Conservation (phyloP, 108 stramenopile species). For the Nitzschia palea region DNA sequence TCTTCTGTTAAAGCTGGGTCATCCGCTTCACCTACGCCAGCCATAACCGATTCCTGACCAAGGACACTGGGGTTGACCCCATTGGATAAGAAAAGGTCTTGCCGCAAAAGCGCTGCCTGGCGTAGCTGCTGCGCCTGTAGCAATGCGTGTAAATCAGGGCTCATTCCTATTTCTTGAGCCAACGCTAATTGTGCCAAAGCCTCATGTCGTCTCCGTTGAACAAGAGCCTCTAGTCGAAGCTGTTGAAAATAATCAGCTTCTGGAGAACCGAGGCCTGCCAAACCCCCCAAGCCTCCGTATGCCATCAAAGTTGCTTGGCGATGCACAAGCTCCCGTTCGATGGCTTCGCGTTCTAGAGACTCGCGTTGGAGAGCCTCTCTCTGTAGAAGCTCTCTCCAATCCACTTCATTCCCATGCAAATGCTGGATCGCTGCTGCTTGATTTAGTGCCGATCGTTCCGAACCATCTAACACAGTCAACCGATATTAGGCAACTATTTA, state of each 20-base stretch:
- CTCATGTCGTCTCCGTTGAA: conserved; percentile 31
- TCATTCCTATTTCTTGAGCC: conserved; percentile 16
- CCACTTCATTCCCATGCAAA: background rate
- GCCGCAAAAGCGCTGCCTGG: conserved; percentile 21
- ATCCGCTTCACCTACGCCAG: background rate
- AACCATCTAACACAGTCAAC: too few relatives aligned
- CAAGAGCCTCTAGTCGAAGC: conserved; percentile 30
- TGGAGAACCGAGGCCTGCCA: background rate
- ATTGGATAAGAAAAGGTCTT: conserved; percentile 1
- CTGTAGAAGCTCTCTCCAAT: background rate
- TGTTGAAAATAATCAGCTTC: conserved; percentile 34
- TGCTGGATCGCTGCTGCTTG: too few relatives aligned
- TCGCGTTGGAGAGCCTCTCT: conserved; percentile 7
- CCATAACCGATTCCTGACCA: background rate
- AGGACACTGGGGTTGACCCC: too few relatives aligned
- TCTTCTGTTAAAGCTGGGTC: background rate
- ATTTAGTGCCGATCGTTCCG: background rate
- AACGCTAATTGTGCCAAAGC: conserved; percentile 27
- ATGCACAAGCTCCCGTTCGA: conserved; percentile 1
- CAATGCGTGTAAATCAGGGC: background rate
- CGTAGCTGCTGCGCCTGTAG: conserved; percentile 12
- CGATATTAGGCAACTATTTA: too few relatives aligned
- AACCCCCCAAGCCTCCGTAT: background rate
- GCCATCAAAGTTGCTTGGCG: conserved; percentile 13
- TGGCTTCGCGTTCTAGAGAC: background rate